Percentiles rank a stretch among this genome's conserved stretches.
Evolutionary conservation across 768 basidiomycete genomes (phyloP).

Genomic region (Strobilomyces dryophilus): DNA sequence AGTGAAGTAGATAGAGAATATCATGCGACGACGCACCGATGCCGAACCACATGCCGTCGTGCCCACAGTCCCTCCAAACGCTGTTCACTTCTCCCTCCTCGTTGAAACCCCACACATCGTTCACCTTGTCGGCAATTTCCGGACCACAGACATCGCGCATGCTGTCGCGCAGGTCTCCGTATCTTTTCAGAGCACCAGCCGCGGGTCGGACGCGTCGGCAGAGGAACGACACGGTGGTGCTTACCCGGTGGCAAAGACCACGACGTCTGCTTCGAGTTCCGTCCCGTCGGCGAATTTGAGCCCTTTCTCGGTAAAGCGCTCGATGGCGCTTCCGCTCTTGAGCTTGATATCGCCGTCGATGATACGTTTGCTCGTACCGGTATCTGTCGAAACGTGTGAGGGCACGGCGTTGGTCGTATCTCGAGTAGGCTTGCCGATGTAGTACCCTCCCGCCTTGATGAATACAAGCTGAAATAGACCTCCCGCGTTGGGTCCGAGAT

Average conservation of each 20-base stretch:
- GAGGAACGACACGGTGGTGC: not conserved
- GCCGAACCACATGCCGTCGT: constrained; percentile 34
- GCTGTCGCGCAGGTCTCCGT: constrained; percentile 40
- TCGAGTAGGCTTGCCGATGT: constrained; percentile 29
- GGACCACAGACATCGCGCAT: constrained; percentile 44
- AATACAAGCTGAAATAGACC: constrained; percentile 31
- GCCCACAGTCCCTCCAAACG: constrained; percentile 29
- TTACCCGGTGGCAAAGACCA: constrained; percentile 32
- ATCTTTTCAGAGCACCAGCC: constrained; percentile 28
- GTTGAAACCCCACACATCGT: constrained; percentile 54
- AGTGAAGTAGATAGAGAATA: not conserved
- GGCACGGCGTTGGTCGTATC: no score
- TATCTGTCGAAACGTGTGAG: constrained; percentile 16
- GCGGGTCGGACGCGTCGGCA: not conserved
- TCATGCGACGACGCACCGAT: constrained; percentile 18
- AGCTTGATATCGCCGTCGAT: constrained; percentile 47
- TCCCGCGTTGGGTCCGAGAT: constrained; percentile 31
- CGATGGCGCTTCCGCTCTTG: constrained; percentile 39
- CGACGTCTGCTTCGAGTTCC: constrained; percentile 29
- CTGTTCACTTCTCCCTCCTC: constrained; percentile 50
- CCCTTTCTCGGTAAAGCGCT: constrained; percentile 30
- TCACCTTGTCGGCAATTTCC: constrained; percentile 41
- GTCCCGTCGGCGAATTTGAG: constrained; percentile 16
- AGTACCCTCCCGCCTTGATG: constrained; percentile 36
- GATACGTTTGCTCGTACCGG: constrained; percentile 42